phyloP scores from a whole-genome alignment of 1,284 basidiomycete genomes.

The Marasmius tenuissimus region DNA sequence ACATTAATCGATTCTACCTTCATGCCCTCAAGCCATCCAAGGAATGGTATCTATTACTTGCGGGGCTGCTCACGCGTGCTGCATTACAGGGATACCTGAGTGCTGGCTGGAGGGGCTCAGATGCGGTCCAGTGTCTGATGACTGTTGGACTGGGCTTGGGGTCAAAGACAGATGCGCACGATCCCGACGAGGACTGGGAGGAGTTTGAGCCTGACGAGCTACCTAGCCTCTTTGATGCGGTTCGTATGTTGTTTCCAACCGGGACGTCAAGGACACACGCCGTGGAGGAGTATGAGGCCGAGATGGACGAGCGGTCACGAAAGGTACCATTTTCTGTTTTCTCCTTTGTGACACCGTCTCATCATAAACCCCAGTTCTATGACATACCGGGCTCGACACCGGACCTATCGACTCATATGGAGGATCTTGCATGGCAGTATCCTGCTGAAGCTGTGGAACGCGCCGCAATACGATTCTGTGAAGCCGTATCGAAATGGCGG shows the following conservation, averaged over 20 bases:
- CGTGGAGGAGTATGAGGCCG: conserved; percentile 51
- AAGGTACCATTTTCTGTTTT: conserved; percentile 41
- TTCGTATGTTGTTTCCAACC: conserved; percentile 67
- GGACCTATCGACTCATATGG: conserved; percentile 77
- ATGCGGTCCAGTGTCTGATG: conserved; percentile 70
- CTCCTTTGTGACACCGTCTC: conserved; percentile 3
- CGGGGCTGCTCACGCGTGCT: conserved; percentile 73
- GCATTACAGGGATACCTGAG: conserved; percentile 81
- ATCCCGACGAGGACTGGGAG: conserved; percentile 39
- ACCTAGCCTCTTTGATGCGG: conserved; percentile 64
- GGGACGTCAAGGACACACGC: conserved; percentile 24
- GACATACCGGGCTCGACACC: conserved; percentile 67
- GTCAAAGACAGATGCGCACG: not conserved
- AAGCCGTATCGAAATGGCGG: conserved; percentile 75
- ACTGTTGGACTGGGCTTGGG: conserved; percentile 65
- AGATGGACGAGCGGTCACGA: conserved; percentile 67
- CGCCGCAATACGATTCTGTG: conserved; percentile 73
- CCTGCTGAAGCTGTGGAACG: conserved; percentile 80
- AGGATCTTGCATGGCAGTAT: conserved; percentile 75
- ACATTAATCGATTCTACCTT: conserved; percentile 35
- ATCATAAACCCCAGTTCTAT: conserved; percentile 54
- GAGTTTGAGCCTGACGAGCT: conserved; percentile 77
- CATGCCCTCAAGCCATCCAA: conserved; percentile 62
- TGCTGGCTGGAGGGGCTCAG: conserved; percentile 72
- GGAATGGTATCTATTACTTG: conserved; percentile 80